Conservation (phyloP, 352 stramenopile species). For the Pythium dissimile region DNA sequence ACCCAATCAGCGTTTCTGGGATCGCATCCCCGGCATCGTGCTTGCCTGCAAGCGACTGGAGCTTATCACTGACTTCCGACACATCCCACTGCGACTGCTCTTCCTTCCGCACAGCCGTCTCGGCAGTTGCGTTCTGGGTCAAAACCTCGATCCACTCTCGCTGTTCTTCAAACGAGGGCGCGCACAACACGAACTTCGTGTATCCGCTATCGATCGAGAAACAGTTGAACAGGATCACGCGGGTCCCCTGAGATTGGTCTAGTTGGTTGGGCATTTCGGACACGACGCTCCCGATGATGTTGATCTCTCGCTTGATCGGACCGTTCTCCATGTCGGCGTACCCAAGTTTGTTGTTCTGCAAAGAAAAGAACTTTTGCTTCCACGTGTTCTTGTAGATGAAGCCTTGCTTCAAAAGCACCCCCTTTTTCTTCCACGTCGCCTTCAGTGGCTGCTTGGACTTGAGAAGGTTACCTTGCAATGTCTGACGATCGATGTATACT, state of each 20-base stretch:
- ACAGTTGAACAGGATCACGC: conserved; percentile 85
- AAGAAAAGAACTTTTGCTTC: conserved; percentile 84
- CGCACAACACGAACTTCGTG: conserved; percentile 78
- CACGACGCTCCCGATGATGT: conserved; percentile 77
- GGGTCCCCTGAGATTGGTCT: conserved; percentile 81
- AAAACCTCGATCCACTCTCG: conserved; percentile 88
- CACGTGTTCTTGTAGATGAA: conserved; percentile 91
- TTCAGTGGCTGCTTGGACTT: conserved; percentile 57
- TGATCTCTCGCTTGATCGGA: conserved; percentile 86
- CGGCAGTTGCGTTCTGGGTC: conserved; percentile 77
- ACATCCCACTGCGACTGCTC: conserved; percentile 77
- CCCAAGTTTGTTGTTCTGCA: conserved; percentile 86
- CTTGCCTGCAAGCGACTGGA: conserved; percentile 82
- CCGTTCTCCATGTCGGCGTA: conserved; percentile 80
- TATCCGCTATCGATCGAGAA: conserved; percentile 85
- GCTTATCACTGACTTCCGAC: conserved; percentile 63
- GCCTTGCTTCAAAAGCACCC: conserved; percentile 79
- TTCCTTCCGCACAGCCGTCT: conserved; percentile 76
- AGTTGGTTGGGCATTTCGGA: conserved; percentile 85
- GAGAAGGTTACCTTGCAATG: conserved; percentile 53
- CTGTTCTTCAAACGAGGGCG: conserved; percentile 84
- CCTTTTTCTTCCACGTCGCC: conserved; percentile 90
- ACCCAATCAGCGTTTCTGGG: conserved; percentile 61
- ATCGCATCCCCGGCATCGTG: conserved; percentile 66
- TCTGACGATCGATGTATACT: conserved; percentile 79